Percentiles rank a stretch among this genome's conserved stretches.
Evolutionary conservation across 352 stramenopile species (phyloP).

Genomic region (Globisporangium alternatum): DNA sequence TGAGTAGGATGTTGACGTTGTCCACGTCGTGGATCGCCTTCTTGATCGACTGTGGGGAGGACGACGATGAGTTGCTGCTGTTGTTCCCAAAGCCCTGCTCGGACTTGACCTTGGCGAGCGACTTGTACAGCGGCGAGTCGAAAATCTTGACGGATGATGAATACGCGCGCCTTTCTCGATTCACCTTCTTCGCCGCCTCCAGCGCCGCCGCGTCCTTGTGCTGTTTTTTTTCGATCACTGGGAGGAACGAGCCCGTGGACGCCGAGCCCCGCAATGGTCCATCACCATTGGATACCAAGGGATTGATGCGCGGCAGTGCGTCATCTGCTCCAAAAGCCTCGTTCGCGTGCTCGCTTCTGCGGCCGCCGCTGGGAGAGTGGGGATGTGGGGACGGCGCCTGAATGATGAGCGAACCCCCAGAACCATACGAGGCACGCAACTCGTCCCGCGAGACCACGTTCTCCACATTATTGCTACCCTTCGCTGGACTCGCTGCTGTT

Average conservation of each 20-base stretch:
- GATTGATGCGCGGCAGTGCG: conserved; percentile 2
- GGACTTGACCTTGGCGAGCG: conserved; percentile 49
- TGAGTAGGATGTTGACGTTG: conserved; percentile 63
- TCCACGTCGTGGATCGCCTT: conserved; percentile 66
- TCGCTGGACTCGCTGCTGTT: background rate
- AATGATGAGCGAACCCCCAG: conserved; percentile 52
- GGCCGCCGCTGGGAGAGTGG: conserved; percentile 16
- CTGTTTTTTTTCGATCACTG: conserved; percentile 32
- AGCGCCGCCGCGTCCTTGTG: conserved; percentile 10
- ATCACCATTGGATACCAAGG: background rate
- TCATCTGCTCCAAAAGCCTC: background rate
- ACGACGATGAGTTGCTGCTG: background rate
- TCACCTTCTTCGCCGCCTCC: conserved; percentile 22
- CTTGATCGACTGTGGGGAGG: conserved; percentile 40
- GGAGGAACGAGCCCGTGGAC: conserved; percentile 19
- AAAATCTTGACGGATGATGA: conserved; percentile 50
- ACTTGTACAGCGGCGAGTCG: conserved; percentile 73
- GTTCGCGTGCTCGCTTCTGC: conserved; percentile 14
- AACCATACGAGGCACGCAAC: conserved; percentile 52
- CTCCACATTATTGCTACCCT: conserved; percentile 13
- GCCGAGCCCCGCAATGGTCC: conserved; percentile 2
- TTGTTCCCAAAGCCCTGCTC: conserved; percentile 26
- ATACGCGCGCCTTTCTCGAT: conserved; percentile 27
- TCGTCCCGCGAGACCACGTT: conserved; percentile 43
- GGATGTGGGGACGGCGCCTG: conserved; percentile 28